Evolutionary conservation across 2,329 filamentous ascomycete genomes (phyloP).

Genomic region (Trichoderma oligosporum): DNA sequence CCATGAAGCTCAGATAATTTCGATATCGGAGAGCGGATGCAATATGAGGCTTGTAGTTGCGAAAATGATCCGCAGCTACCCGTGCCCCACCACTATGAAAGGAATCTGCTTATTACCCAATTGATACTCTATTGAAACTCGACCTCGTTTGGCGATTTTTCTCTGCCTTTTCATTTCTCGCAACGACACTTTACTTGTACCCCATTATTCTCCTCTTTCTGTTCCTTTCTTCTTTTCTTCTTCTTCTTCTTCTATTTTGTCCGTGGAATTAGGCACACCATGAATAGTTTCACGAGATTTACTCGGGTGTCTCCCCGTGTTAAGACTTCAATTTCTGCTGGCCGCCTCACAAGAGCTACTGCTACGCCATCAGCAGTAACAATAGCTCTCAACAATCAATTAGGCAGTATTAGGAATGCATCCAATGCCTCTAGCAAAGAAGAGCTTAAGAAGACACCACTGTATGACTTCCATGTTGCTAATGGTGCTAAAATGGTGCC

Average conservation of each 20-base stretch:
- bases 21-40: conserved; percentile 25
- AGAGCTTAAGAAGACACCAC: conserved; percentile 59
- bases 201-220: not conserved
- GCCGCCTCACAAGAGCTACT: conserved; percentile 18
- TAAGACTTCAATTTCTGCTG: conserved; percentile 24
- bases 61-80: conserved; percentile 24
- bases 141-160: not conserved
- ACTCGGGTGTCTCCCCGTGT: conserved; percentile 31
- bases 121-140: conserved; percentile 14
- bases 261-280: conserved; percentile 23
- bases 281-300: conserved; percentile 33
- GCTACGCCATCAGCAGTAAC: too few species aligned
- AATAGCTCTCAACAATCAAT: conserved; percentile 18
- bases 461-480: conserved; percentile 74
- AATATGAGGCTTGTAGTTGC: not conserved
- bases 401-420: conserved; percentile 28
- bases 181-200: not conserved
- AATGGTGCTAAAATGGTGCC: conserved; percentile 90
- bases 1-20: conserved; percentile 1
- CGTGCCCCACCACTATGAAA: conserved; percentile 26
- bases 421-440: conserved; percentile 29
- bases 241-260: conserved; percentile 1
- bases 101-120: conserved; percentile 19
- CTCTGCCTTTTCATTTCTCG: not conserved
- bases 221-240: conserved; percentile 7